Evolutionary conservation across 2,329 filamentous ascomycete genomes (phyloP).

Genomic region (Ambrosiella cleistominuta): DNA sequence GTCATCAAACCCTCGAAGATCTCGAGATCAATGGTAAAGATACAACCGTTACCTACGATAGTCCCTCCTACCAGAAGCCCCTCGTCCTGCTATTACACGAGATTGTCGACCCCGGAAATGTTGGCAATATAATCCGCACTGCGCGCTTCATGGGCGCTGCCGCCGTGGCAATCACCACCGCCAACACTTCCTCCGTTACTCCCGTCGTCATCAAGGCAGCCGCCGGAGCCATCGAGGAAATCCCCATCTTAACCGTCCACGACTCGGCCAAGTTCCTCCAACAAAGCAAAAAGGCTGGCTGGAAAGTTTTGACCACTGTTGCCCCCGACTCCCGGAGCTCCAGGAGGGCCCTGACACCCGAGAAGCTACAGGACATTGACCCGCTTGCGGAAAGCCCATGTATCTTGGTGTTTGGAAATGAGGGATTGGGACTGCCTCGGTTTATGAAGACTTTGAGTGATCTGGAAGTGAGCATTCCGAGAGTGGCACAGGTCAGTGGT

Average conservation of each 20-base stretch:
- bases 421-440: constrained; percentile 55
- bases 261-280: constrained; percentile 53
- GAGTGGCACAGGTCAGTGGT: constrained; percentile 30
- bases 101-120: constrained; percentile 72
- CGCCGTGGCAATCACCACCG: constrained; percentile 57
- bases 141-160: constrained; percentile 83
- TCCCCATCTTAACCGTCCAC: constrained; percentile 54
- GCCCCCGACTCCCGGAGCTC: constrained; percentile 21
- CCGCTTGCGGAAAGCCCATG: constrained; percentile 46
- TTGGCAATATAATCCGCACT: constrained; percentile 76
- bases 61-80: constrained; percentile 32
- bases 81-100: constrained; percentile 59
- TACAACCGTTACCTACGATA: constrained; percentile 2
- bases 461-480: constrained; percentile 46
- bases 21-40: constrained; percentile 46
- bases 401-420: constrained; percentile 67
- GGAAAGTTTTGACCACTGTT: constrained; percentile 68
- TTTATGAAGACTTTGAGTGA: constrained; percentile 50
- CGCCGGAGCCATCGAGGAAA: constrained; percentile 66
- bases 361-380: constrained; percentile 21
- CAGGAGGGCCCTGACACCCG: constrained; percentile 16
- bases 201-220: constrained; percentile 73
- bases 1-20: constrained; percentile 58
- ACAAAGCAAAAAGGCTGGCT: constrained; percentile 51
- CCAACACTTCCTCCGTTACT: constrained; percentile 27